phyloP scores from a whole-genome alignment of 495 filamentous ascomycete species.

The Penicillium manginii region DNA sequence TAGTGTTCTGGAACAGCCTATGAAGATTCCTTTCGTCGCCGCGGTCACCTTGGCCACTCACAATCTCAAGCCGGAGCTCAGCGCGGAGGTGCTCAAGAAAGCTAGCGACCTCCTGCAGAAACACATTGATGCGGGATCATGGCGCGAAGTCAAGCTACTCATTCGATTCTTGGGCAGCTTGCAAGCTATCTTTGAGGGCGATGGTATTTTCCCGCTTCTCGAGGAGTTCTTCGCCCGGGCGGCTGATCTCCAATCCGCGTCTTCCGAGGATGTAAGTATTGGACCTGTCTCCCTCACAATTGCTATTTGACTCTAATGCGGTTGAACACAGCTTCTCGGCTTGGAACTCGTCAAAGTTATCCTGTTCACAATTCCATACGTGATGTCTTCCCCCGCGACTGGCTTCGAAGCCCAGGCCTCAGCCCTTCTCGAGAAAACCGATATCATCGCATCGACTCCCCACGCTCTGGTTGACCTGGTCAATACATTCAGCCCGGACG shows the following conservation, averaged over 20 bases:
- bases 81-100: constrained; percentile 66
- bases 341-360: constrained; percentile 96
- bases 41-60: constrained; percentile 78
- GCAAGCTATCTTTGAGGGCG: constrained; percentile 76
- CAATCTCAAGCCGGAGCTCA: constrained; percentile 70
- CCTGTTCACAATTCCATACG: constrained; percentile 88
- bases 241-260: constrained; percentile 86
- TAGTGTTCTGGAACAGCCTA: constrained; percentile 81
- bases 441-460: constrained; percentile 83
- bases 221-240: constrained; percentile 84
- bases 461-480: constrained; percentile 82
- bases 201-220: constrained; percentile 83
- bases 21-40: constrained; percentile 93
- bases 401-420: constrained; percentile 69
- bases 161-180: constrained; percentile 84
- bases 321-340: constrained; percentile 53
- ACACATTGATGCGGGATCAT: constrained; percentile 69
- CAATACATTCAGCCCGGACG: constrained; percentile 73
- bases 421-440: constrained; percentile 86
- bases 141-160: constrained; percentile 89
- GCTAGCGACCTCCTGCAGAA: constrained; percentile 60
- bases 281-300: constrained; percentile 15
- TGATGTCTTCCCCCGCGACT: constrained; percentile 71
- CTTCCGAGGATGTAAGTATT: constrained; percentile 79
- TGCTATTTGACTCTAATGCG: constrained; percentile 10